Conservation (phyloP, 2,329 filamentous ascomycete genomes). For the Blumeriella jaapii region DNA sequence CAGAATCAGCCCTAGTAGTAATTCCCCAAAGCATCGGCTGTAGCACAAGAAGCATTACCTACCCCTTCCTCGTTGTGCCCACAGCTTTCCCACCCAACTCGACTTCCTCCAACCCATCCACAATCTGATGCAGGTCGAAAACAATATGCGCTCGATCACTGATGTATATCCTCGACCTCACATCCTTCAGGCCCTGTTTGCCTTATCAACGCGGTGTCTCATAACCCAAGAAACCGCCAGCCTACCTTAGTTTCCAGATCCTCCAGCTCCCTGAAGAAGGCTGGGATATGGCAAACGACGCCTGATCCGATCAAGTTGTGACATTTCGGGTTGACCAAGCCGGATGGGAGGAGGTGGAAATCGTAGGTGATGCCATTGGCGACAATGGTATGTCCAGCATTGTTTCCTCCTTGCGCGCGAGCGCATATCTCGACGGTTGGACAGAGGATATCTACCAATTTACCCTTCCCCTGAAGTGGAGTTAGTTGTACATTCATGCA, state of each 20-base stretch:
- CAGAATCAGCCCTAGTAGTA: background rate
- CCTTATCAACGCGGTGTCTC: too few species aligned
- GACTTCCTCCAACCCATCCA: conserved; percentile 55
- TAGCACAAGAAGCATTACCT: background rate
- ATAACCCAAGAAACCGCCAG: too few species aligned
- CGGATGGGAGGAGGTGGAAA: conserved; percentile 51
- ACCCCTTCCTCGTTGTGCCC: conserved; percentile 34
- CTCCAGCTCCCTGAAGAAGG: conserved; percentile 55
- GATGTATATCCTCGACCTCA: conserved; percentile 48
- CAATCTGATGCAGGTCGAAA: conserved; percentile 52
- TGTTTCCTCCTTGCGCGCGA: conserved; percentile 33
- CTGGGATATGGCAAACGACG: conserved; percentile 53
- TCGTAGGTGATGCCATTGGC: conserved; percentile 32
- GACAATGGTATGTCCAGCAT: conserved; percentile 38
- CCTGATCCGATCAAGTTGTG: conserved; percentile 65
- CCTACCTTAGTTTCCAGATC: conserved; percentile 41
- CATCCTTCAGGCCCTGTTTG: conserved; percentile 37
- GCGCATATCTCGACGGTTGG: conserved; percentile 6
- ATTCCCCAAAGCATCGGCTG: too few species aligned
- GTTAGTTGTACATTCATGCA: background rate
- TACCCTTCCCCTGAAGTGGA: conserved; percentile 35
- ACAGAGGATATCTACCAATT: conserved; percentile 43
- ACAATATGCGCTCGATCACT: conserved; percentile 39
- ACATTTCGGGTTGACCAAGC: conserved; percentile 58
- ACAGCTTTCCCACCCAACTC: conserved; percentile 35